These are phyloP conservation scores for Pleurotus tuoliensis DNA, from an alignment of 768 basidiomycete species.

Conservation along the genomic window DNA sequence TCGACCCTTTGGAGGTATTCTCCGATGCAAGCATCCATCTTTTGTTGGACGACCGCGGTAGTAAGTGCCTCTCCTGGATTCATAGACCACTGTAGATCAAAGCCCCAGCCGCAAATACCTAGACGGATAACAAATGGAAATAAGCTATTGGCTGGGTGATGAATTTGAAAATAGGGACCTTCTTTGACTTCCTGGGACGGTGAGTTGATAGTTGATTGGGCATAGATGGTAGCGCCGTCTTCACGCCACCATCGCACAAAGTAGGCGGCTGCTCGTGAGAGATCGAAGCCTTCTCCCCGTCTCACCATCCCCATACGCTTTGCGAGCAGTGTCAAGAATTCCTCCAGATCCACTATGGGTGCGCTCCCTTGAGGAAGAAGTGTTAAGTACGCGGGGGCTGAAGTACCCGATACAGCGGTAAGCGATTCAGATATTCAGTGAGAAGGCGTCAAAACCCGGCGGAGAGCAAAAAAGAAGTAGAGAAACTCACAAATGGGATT, in stretches of 20 bases:
- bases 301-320: constrained; percentile 77
- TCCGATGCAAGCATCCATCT: constrained; percentile 72
- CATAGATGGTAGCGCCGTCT: constrained; percentile 57
- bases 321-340: constrained; percentile 69
- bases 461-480: constrained; percentile 10
- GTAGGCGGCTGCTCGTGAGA: constrained; percentile 68
- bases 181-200: not conserved
- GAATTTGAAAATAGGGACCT: not conserved
- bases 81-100: constrained; percentile 74
- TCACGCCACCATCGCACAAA: constrained; percentile 89
- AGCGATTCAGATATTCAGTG: constrained; percentile 8
- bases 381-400: constrained; percentile 68
- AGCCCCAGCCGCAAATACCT: constrained; percentile 69
- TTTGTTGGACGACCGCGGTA: constrained; percentile 42
- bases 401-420: not conserved
- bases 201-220: constrained; percentile 27
- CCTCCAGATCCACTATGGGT: constrained; percentile 57
- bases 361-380: constrained; percentile 50
- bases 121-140: constrained; percentile 2
- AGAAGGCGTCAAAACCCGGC: constrained; percentile 8
- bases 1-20: constrained; percentile 40
- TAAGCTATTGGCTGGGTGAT: constrained; percentile 9
- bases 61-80: constrained; percentile 21
- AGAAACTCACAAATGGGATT: constrained; percentile 61
- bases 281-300: constrained; percentile 71